Evolutionary conservation across 805 yeast genomes (phyloP).

Genomic region (Kurtzmaniella cleridarum): DNA sequence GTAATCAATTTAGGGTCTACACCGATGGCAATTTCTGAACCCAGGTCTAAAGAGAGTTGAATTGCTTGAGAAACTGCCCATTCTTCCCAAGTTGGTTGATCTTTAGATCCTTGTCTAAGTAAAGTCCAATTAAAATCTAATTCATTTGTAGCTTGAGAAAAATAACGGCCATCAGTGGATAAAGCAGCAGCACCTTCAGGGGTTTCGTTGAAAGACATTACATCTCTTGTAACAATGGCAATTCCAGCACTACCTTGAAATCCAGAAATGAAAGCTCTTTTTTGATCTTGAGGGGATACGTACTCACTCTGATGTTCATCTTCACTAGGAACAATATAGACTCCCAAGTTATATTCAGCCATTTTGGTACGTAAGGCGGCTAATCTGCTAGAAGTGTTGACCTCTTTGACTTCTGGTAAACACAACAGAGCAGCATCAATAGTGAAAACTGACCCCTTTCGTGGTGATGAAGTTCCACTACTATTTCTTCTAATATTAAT

Average conservation of each 20-base stretch:
- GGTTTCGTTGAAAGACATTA: constrained; percentile 42
- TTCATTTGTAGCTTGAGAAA: constrained; percentile 53
- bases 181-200: constrained; percentile 55
- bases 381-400: constrained; percentile 64
- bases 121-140: constrained; percentile 57
- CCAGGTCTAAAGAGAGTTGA: constrained; percentile 45
- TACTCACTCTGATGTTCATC: constrained; percentile 65
- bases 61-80: constrained; percentile 51
- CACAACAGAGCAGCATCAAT: constrained; percentile 38
- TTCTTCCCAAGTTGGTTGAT: constrained; percentile 52
- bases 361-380: constrained; percentile 53
- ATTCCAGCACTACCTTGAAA: constrained; percentile 60
- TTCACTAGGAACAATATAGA: constrained; percentile 57
- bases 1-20: constrained; percentile 49
- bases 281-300: constrained; percentile 48
- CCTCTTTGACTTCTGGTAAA: constrained; percentile 37
- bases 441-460: constrained; percentile 38
- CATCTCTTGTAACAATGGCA: constrained; percentile 52
- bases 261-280: constrained; percentile 52
- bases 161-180: constrained; percentile 59
- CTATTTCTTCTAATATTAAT: constrained; percentile 24
- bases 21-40: constrained; percentile 30
- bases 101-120: constrained; percentile 46
- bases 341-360: constrained; percentile 41
- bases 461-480: constrained; percentile 18